Evolutionary conservation across 2,329 filamentous ascomycete genomes (phyloP), one percentile per base, ranked within the genome.

Genomic region (Lecanosticta acicola): DNA sequence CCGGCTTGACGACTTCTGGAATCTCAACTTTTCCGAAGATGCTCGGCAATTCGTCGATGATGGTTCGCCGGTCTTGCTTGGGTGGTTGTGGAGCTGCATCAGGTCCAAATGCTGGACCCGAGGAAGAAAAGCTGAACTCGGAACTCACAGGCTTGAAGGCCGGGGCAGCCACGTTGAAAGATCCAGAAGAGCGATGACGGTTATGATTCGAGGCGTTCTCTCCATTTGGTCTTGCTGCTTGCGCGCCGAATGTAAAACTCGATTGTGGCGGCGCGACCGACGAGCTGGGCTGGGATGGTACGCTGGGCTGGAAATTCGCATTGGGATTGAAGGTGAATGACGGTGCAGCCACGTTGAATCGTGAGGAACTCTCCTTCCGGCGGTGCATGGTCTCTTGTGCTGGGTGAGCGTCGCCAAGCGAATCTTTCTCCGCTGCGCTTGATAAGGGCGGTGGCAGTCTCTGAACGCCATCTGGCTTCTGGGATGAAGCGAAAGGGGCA

Each of bases 291-390:
- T 84, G 76, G 66, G 91, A 91, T 58, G 84, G 61, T 57, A 43
- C 64, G 63, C 36, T 62, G 51, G 42, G 50, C 35, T 68, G 69
- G 56, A 79, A 79, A 2, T 73, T 70, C 13, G 69, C 69, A 29
- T 66, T 66, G 4, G 79, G 78, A 45, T 84, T 77, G 67, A 91
- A 91, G 58, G 84, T 87, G 73, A 96, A 96, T 60, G 93, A 87
- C 38, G 89, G 85, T 0, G 91, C 91, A 51, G 84, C 80, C 21
- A 94, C 89, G 59, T 97, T 97, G 57, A 97, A 77, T 56, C 83
- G 90, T 1, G 88, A 87, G 14, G 50, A 47, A 35, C 49, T 60
- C 51, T 57, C 61, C 42, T 58, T 59, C 26, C 54, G 55, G 19
- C 32, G 82, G 41, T 87, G 81, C 51, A 90, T 81, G 50, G 87